Base-by-base conservation (phyloP, 2,329 filamentous ascomycete genomes). In the Fusarium mangiferae region DNA sequence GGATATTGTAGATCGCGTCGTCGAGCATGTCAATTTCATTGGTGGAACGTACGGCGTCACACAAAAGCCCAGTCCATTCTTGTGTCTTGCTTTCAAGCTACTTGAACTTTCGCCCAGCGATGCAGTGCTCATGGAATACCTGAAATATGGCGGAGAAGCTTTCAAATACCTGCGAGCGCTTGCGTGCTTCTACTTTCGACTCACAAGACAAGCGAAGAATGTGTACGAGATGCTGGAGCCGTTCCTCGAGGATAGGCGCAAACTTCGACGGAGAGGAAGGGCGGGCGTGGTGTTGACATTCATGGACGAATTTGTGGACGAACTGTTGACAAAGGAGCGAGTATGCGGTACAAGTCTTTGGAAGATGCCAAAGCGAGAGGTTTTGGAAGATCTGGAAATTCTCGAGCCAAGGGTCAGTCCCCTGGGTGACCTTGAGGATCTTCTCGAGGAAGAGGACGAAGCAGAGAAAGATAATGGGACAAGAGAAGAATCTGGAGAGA, bases 1-100 rank as follows among this genome's bases (percentile, higher is more conserved):
- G 59, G 90, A 91, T 82, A 86, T 99, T 11, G 92, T 98, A 78
- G 94, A 98, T 84, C 94, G 96, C 74, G 95, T 97, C 1, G 93
- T 94, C 33, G 93, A 96, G 77, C 88, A 92, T 83, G 89, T 99
- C 52, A 88, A 86, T 55, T 96, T 93, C 82, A 89, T 99, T 64
- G 96, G 95, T 72, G 96, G 96, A 75, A 97, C 95, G 10, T 94
- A 94, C 79, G 95, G 95, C 60, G 89, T 90, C 24, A 89, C 91
- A 54, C 96, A 98, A 82, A 94, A 94, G 78, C 96, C 96, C 0
- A 94, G 94, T 5, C 94, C 96, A 1, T 99, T 99, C 80, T 87
- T 99, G 33, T 99, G 96, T 79, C 89, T 99, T 7, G 93, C 93
- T 6, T 97, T 99, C 84, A 99, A 98, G 86, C 88, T 99, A 59